Percentiles rank a stretch among this genome's conserved stretches.
Evolutionary conservation across 2,329 filamentous ascomycete genomes (phyloP).

Genomic region (Alternaria sp.): DNA sequence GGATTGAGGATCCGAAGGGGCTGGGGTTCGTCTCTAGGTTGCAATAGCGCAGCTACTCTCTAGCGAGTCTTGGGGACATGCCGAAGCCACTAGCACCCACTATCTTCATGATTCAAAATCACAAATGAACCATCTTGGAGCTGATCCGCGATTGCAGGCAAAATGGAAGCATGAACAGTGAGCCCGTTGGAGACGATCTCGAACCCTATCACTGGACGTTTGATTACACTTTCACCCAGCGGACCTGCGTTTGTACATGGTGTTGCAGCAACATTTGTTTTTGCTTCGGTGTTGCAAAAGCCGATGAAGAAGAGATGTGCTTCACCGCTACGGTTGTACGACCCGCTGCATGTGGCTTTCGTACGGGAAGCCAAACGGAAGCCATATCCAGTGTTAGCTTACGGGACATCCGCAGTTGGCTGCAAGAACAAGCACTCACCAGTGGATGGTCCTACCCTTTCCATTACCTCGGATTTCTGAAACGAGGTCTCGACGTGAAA

Average conservation of each 20-base stretch:
- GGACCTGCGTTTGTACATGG: background rate
- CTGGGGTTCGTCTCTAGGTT: background rate
- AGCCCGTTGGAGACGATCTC: background rate
- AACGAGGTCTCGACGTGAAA: slow-evolving; percentile 26
- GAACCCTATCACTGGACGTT: background rate
- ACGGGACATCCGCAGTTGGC: slow-evolving; percentile 11
- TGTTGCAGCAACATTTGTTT: slow-evolving; percentile 4
- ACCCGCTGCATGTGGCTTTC: slow-evolving; percentile 29
- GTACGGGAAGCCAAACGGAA: slow-evolving; percentile 21
- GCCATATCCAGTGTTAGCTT: slow-evolving; percentile 15
- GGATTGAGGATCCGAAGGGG: background rate
- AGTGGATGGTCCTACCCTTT: slow-evolving; percentile 11
- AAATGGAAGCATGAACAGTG: background rate
- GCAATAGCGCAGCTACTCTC: slow-evolving; percentile 1
- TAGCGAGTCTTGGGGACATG: slow-evolving; percentile 1
- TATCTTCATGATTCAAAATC: slow-evolving; percentile 3
- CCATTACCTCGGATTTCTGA: slow-evolving; percentile 34
- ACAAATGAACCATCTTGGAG: background rate
- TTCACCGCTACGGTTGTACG: slow-evolving; percentile 44
- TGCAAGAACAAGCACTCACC: slow-evolving; percentile 16
- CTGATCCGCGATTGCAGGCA: background rate
- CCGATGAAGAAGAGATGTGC: slow-evolving; percentile 4
- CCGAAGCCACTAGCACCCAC: slow-evolving; percentile 4
- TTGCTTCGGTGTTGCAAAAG: slow-evolving; percentile 6
- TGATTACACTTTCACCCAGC: background rate